Evolutionary conservation across 805 yeast genomes (phyloP).

Genomic region (Barnettozyma sucrosica): DNA sequence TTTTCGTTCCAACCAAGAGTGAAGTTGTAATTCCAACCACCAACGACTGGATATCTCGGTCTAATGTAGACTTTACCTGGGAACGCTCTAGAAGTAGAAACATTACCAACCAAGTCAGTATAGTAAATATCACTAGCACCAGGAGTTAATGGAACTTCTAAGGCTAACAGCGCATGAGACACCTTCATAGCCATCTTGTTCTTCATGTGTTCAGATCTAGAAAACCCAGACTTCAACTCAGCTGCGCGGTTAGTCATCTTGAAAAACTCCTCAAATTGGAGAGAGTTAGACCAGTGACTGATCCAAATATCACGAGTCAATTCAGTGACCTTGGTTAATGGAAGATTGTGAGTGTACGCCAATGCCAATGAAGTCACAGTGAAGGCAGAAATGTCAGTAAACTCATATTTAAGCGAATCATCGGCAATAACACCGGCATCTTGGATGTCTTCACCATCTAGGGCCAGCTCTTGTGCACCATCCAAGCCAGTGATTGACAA

Average conservation of each 20-base stretch:
- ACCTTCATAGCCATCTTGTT: slow-evolving; percentile 43
- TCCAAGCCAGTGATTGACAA: slow-evolving; percentile 41
- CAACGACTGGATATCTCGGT: slow-evolving; percentile 93
- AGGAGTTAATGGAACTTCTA: slow-evolving; percentile 51
- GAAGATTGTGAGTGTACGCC: slow-evolving; percentile 57
- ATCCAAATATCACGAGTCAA: slow-evolving; percentile 79
- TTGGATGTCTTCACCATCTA: slow-evolving; percentile 26
- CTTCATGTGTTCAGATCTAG: slow-evolving; percentile 72
- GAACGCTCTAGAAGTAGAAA: slow-evolving; percentile 59
- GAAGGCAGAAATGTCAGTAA: slow-evolving; percentile 41
- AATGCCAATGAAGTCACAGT: slow-evolving; percentile 45
- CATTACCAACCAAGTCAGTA: slow-evolving; percentile 90
- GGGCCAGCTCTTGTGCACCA: slow-evolving; percentile 40
- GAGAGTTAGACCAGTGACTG: slow-evolving; percentile 72
- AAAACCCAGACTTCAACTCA: slow-evolving; percentile 59
- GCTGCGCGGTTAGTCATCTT: slow-evolving; percentile 77
- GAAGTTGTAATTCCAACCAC: slow-evolving; percentile 94
- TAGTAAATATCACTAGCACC: slow-evolving; percentile 63
- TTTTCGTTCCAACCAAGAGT: slow-evolving; percentile 88
- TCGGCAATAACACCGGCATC: slow-evolving; percentile 34
- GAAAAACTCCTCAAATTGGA: slow-evolving; percentile 80
- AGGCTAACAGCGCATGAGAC: slow-evolving; percentile 53
- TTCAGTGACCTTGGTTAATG: slow-evolving; percentile 54
- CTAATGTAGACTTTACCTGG: slow-evolving; percentile 45
- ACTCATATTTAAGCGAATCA: slow-evolving; percentile 48